phyloP scores from a whole-genome alignment of 306 rosid species.

The Dalbergia oliveri region DNA sequence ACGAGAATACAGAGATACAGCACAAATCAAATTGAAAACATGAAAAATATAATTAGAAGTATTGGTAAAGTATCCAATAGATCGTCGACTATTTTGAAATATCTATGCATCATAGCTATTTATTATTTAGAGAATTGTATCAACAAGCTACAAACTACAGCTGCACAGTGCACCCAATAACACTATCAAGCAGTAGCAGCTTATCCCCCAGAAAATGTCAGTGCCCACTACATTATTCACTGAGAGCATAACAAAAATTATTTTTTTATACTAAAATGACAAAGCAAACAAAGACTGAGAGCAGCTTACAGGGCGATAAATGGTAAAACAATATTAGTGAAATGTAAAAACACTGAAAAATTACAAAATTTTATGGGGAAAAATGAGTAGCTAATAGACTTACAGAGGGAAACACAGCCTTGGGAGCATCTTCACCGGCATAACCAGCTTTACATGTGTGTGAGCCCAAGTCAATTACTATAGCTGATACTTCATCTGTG shows the following conservation, averaged over 20 bases:
- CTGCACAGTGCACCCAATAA: constrained; percentile 20
- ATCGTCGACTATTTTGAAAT: no score
- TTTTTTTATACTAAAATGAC: not conserved
- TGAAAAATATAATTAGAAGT: no score
- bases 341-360: constrained; percentile 14
- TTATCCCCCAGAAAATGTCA: constrained; percentile 31
- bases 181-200: constrained; percentile 11
- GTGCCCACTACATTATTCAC: constrained; percentile 3
- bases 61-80: no score
- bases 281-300: not conserved
- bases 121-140: not conserved
- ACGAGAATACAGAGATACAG: no score
- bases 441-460: constrained; percentile 99
- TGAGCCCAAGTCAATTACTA: constrained; percentile 90
- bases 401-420: constrained; percentile 97
- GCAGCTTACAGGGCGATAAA: not conserved
- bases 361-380: not conserved
- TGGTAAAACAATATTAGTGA: not conserved
- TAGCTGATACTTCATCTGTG: constrained; percentile 94
- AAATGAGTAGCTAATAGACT: constrained; percentile 39
- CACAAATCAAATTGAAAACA: no score
- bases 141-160: not conserved
- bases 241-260: not conserved
- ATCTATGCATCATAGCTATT: no score
- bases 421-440: constrained; percentile 99